A percentile compares a stretch with the other conserved stretches of the same genome.
phyloP scores from a whole-genome alignment of 345 rosid genomes.

The Geranium rotundifolium region DNA sequence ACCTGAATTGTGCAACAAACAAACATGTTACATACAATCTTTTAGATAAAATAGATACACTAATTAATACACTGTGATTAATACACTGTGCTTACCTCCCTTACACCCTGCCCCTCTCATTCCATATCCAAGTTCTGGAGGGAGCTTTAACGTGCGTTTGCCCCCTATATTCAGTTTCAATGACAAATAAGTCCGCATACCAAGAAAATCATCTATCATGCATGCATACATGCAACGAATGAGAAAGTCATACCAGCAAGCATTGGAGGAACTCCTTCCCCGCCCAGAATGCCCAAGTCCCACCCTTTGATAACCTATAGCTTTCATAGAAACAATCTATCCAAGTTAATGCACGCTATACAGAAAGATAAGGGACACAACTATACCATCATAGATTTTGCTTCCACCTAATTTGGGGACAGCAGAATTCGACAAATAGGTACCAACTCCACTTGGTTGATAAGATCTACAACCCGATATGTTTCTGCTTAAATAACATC shows the following conservation, averaged over 20 bases:
- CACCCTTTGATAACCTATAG: constrained; percentile 77
- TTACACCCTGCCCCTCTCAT: constrained; percentile 87
- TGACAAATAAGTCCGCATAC: too few species aligned
- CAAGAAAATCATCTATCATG: too few species aligned
- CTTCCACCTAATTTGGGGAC: too few species aligned
- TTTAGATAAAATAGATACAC: neutral
- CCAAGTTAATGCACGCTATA: too few species aligned
- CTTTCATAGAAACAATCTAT: neutral
- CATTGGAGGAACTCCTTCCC: constrained; percentile 87
- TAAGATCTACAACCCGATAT: too few species aligned
- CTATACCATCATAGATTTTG: too few species aligned
- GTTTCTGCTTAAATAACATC: too few species aligned
- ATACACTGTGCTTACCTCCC: constrained; percentile 44
- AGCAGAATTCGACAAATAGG: too few species aligned
- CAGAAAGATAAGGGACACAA: too few species aligned
- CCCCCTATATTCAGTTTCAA: constrained; percentile 35
- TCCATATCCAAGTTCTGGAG: constrained; percentile 80
- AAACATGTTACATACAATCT: neutral
- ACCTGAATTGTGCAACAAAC: constrained; percentile 30
- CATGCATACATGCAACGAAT: too few species aligned
- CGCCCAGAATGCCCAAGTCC: constrained; percentile 81
- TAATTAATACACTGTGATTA: neutral
- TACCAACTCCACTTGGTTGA: too few species aligned
- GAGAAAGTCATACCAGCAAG: constrained; percentile 44
- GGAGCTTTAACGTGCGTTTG: constrained; percentile 54